These are phyloP conservation scores for Globisporangium cederbergense DNA, from an alignment of 352 stramenopile genomes.

Conservation along the genomic window DNA sequence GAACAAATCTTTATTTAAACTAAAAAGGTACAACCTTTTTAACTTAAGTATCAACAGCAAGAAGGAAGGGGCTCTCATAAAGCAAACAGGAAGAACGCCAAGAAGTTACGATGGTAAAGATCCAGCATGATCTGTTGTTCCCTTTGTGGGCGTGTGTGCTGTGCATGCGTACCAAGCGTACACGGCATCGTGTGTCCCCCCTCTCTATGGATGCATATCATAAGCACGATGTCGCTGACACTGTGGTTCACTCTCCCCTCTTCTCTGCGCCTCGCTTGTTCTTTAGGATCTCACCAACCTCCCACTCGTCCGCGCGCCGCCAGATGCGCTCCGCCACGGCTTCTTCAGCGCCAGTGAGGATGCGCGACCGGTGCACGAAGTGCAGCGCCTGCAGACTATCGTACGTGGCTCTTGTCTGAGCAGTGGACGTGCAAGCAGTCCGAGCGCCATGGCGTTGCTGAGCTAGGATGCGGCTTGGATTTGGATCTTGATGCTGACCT, in stretches of 20 bases:
- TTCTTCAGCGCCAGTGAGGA: constrained; percentile 84
- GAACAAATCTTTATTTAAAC: not conserved
- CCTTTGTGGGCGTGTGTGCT: not conserved
- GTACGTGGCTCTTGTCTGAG: constrained; percentile 24
- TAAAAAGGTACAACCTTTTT: not conserved
- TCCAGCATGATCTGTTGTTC: not conserved
- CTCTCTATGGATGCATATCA: not conserved
- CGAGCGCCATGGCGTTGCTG: not conserved
- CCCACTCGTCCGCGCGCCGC: constrained; percentile 76
- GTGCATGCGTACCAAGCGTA: not conserved
- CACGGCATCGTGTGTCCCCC: not conserved
- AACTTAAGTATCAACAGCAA: not conserved
- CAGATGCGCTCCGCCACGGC: constrained; percentile 76
- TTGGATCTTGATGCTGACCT: constrained; percentile 1
- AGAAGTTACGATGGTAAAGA: constrained; percentile 11
- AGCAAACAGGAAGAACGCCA: constrained; percentile 10
- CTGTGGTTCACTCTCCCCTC: not conserved
- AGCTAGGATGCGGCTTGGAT: not conserved
- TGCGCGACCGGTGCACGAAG: constrained; percentile 75
- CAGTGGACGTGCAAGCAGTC: no score
- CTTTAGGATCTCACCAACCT: constrained; percentile 66
- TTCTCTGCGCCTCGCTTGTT: not conserved
- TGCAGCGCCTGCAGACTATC: constrained; percentile 79
- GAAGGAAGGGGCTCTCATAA: constrained; percentile 7
- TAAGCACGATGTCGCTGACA: not conserved